Conservation (phyloP, 805 yeast genomes). For the Ogataea nonfermentans region DNA sequence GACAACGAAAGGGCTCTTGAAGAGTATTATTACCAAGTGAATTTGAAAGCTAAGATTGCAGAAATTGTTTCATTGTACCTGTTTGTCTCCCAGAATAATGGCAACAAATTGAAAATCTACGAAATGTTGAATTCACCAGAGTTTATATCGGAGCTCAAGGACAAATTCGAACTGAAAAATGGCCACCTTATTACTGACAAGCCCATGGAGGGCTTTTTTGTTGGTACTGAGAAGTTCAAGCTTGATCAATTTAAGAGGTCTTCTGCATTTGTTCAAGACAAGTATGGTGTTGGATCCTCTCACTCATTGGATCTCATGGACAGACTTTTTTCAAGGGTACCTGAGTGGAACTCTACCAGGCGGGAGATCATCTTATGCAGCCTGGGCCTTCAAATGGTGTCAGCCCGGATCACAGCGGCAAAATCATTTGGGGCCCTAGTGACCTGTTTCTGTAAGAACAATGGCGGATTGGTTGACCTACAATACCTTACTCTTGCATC, state of each 20-base stretch:
- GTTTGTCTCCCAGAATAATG: conserved; percentile 51
- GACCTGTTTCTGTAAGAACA: conserved; percentile 58
- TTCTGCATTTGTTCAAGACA: conserved; percentile 42
- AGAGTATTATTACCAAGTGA: conserved; percentile 50
- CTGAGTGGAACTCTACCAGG: conserved; percentile 48
- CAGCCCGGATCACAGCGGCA: conserved; percentile 66
- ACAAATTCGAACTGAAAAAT: conserved; percentile 36
- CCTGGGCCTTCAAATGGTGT: conserved; percentile 57
- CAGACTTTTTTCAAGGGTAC: conserved; percentile 44
- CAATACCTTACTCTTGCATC: conserved; percentile 39
- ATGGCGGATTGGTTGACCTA: conserved; percentile 26
- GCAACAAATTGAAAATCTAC: conserved; percentile 40
- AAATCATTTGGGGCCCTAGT: conserved; percentile 77
- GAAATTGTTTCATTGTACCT: conserved; percentile 74
- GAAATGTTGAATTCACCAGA: conserved; percentile 19
- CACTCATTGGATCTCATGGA: conserved; percentile 67
- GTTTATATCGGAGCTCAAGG: conserved; percentile 38
- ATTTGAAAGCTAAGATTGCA: conserved; percentile 62
- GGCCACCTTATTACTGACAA: conserved; percentile 28
- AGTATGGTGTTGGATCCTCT: conserved; percentile 51
- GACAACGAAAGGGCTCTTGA: conserved; percentile 28
- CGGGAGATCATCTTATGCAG: conserved; percentile 56
- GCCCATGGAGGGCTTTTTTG: conserved; percentile 44
- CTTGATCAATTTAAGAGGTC: conserved; percentile 54
- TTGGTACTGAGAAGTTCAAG: conserved; percentile 41